Evolutionary conservation across 2,329 filamentous ascomycete species (phyloP).

Genomic region (Fusarium nelsonii): DNA sequence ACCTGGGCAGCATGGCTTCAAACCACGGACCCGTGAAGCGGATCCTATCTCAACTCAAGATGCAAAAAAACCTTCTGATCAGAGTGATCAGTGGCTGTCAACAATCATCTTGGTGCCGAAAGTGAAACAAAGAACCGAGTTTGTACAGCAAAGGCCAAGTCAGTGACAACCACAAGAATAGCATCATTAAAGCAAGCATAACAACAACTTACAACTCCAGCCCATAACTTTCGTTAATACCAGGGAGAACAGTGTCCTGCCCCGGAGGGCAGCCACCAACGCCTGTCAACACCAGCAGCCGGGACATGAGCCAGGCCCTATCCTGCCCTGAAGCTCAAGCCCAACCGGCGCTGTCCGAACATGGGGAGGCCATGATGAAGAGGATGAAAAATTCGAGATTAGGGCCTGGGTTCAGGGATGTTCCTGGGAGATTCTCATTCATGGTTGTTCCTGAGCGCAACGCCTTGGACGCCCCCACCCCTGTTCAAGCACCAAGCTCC

Average conservation of each 20-base stretch:
- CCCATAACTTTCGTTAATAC: constrained; percentile 13
- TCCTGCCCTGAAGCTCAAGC: constrained; percentile 40
- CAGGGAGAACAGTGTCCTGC: constrained; percentile 1
- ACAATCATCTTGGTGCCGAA: background rate
- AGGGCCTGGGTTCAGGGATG: constrained; percentile 45
- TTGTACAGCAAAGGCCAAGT: background rate
- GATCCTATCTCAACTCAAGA: constrained; percentile 32
- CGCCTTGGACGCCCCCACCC: constrained; percentile 39
- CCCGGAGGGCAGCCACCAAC: constrained; percentile 10
- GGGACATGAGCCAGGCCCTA: constrained; percentile 42
- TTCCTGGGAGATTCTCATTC: constrained; percentile 33
- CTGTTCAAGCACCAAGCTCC: constrained; percentile 39
- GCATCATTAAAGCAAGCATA: constrained; percentile 9
- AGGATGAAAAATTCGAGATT: constrained; percentile 48
- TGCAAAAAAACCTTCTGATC: constrained; percentile 30
- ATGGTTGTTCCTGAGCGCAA: constrained; percentile 28
- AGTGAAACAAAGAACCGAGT: background rate
- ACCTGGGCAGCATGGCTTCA: constrained; percentile 26
- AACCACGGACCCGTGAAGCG: constrained; percentile 43
- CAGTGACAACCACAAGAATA: background rate
- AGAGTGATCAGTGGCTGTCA: background rate
- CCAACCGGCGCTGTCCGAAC: constrained; percentile 46
- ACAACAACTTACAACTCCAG: constrained; percentile 16
- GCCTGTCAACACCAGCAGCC: constrained; percentile 41
- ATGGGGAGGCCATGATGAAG: constrained; percentile 42